Percentiles rank a stretch among this genome's conserved stretches.
These are phyloP conservation scores for Jacaranda copaia DNA, from an alignment of 257 asterid genomes.

Conservation along the genomic window DNA sequence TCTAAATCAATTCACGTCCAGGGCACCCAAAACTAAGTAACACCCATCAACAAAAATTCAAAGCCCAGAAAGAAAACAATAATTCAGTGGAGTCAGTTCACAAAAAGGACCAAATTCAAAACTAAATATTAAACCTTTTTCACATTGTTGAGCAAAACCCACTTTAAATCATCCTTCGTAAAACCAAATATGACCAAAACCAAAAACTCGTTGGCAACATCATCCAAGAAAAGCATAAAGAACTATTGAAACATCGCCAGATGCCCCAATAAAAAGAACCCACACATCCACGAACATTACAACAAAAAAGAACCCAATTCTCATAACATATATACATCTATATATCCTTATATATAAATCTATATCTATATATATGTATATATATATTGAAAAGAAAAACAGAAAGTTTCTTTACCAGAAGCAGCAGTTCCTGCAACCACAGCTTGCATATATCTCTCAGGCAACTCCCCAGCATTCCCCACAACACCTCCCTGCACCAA, in stretches of 20 bases:
- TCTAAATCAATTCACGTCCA: not conserved
- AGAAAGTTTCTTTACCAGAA: conserved; percentile 58
- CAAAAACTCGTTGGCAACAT: not conserved
- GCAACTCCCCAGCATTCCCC: conserved; percentile 94
- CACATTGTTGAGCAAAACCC: conserved; percentile 30
- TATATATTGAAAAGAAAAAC: too few relatives aligned
- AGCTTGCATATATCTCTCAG: conserved; percentile 95
- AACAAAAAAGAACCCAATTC: not conserved
- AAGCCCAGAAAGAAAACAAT: not conserved
- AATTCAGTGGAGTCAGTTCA: conserved; percentile 15
- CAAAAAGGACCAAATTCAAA: not conserved
- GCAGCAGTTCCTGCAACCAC: conserved; percentile 93
- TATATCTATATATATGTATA: too few relatives aligned
- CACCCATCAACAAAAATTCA: not conserved
- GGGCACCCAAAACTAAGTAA: conserved; percentile 2
- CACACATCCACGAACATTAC: too few relatives aligned
- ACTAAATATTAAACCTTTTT: not conserved
- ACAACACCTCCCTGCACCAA: conserved; percentile 90
- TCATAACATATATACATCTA: not conserved
- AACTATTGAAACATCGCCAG: not conserved
- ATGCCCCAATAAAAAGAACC: not conserved
- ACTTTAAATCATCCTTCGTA: conserved; percentile 13
- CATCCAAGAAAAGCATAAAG: not conserved
- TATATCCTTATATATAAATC: too few relatives aligned
- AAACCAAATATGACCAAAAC: too few relatives aligned